Evolutionary conservation across 805 yeast species (phyloP), one percentile per base, ranked within the genome.

Genomic region (Wickerhamiella allomyrinae): DNA sequence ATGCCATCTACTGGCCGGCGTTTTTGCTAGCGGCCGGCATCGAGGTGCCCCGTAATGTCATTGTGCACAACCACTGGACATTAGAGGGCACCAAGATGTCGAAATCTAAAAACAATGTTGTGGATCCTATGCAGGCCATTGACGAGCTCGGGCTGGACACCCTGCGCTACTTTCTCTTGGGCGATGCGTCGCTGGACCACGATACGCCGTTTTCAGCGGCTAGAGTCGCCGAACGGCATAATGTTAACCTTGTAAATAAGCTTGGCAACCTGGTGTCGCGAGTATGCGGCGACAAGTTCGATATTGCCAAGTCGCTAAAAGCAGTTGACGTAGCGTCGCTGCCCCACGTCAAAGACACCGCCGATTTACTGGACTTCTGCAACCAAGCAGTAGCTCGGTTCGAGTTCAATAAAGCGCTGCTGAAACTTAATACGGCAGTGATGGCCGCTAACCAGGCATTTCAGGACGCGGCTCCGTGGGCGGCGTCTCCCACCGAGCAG

Each of bases 61-160:
- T 86, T 5, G 94, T 91, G 2, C 98, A 91, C 63, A 79, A 93
- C 5, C 98, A 91, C 59, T 91, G 97, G 97, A 66, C 87, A 19
- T 73, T 80, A 59, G 79, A 77, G 25, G 97, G 97, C 0, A 65
- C 75, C 35, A 91, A 91, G 57, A 91, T 91, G 98, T 82, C 94
- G 40, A 91, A 91, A 54, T 79, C 93, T 43, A 63, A 77, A 42
- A 95, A 96, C 0, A 91, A 91, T 56, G 96, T 89, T 8, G 93
- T 89, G 5, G 96, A 91, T 54, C 98, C 98, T 0, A 56, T 81
- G 15, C 71, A 64, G n/a, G 67, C 79, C 23, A 65, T 74, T 19
- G 66, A 71, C 0, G 58, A 67, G 34, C 83, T 80, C 52, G 95
- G 86, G 0, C 58, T 82, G 0, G 69, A 65, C 39, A 46, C 60